These are phyloP conservation scores for Fusarium phyllophilum DNA, from an alignment of 2,329 filamentous ascomycete species.

Conservation along the genomic window DNA sequence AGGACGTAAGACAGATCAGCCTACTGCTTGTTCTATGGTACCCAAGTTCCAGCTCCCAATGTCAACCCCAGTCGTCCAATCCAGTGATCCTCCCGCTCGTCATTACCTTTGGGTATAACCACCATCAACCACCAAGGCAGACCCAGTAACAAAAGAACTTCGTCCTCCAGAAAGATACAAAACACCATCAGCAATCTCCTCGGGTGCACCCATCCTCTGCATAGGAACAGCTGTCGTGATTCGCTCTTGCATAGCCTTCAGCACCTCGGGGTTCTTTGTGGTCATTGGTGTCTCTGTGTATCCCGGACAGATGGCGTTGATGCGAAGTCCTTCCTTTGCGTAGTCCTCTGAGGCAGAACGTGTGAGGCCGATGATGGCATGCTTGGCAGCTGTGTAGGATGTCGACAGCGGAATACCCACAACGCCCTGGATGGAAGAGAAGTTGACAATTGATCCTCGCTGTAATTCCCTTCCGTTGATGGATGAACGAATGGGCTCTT, in stretches of 20 bases:
- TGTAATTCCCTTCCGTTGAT: slow-evolving; percentile 44
- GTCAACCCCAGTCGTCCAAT: too few species aligned
- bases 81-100: accelerated
- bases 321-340: slow-evolving; percentile 51
- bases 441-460: slow-evolving; percentile 34
- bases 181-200: slow-evolving; percentile 46
- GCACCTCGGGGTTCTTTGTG: slow-evolving; percentile 39
- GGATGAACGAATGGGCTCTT: slow-evolving; percentile 51
- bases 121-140: slow-evolving; percentile 31
- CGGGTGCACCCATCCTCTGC: slow-evolving; percentile 41
- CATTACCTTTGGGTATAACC: slow-evolving; percentile 33
- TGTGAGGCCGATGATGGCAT: slow-evolving; percentile 31
- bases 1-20: neutral
- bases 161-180: slow-evolving; percentile 39
- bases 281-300: slow-evolving; percentile 48
- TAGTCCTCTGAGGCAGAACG: slow-evolving; percentile 55
- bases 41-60: too few species aligned
- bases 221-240: slow-evolving; percentile 42
- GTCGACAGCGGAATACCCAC: slow-evolving; percentile 29
- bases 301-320: slow-evolving; percentile 51
- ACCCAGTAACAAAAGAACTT: slow-evolving; percentile 39
- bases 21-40: neutral
- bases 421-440: slow-evolving; percentile 32
- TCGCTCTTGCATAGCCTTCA: slow-evolving; percentile 44
- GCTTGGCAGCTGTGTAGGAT: slow-evolving; percentile 33